phyloP scores from a whole-genome alignment of 495 filamentous ascomycete species.

The Penicillium tannophilum region DNA sequence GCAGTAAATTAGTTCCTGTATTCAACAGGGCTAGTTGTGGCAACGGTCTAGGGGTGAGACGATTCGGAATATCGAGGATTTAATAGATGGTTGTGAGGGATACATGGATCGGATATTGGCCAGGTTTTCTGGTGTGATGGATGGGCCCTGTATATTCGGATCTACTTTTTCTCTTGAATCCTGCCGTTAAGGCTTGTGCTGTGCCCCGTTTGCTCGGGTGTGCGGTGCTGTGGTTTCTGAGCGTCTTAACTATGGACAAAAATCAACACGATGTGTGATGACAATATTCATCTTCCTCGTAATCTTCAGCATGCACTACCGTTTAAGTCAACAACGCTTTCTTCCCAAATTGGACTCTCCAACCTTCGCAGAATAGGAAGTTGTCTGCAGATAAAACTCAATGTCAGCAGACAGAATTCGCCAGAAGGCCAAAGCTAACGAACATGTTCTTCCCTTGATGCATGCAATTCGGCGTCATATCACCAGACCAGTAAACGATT shows the following conservation, averaged over 20 bases:
- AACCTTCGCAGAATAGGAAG: no score
- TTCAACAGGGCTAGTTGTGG: conserved; percentile 12
- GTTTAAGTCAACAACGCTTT: no score
- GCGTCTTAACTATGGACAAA: conserved; percentile 25
- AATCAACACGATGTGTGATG: conserved; percentile 24
- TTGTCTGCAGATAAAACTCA: no score
- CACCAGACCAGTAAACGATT: no score
- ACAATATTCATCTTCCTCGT: conserved; percentile 5
- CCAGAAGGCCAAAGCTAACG: no score
- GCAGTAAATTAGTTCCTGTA: conserved; percentile 52
- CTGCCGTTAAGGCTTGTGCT: conserved; percentile 9
- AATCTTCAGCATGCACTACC: background rate
- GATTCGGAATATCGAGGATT: conserved; percentile 10
- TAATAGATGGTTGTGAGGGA: conserved; percentile 1
- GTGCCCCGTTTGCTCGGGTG: conserved; percentile 35
- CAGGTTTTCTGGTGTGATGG: conserved; percentile 6
- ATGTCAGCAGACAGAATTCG: no score
- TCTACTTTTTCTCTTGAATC: background rate
- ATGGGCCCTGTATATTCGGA: conserved; percentile 7
- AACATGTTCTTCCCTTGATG: no score
- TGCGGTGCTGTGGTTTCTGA: conserved; percentile 22
- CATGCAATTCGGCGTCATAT: no score
- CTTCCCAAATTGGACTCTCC: no score
- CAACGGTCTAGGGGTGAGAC: conserved; percentile 15
- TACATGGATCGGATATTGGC: background rate